Percentiles rank a stretch among this genome's conserved stretches.
phyloP scores from a whole-genome alignment of 257 asterid genomes.

The Rauvolfia tetraphylla region DNA sequence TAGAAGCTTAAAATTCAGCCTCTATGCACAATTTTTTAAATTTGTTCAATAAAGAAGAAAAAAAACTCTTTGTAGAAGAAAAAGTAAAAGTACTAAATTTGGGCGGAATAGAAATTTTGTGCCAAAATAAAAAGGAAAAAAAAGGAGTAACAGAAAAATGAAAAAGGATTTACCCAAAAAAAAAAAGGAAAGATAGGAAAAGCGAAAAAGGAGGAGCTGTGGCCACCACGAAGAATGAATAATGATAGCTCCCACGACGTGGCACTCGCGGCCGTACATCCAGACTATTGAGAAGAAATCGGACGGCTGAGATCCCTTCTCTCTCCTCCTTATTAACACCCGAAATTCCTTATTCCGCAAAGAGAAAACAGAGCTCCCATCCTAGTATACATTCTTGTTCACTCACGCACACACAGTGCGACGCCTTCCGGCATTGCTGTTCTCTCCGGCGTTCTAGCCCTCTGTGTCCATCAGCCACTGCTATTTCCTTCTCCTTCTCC shows the following conservation, averaged over 20 bases:
- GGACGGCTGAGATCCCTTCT: slow-evolving; percentile 21
- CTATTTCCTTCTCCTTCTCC: slow-evolving; percentile 1
- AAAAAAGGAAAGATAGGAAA: slow-evolving; percentile 21
- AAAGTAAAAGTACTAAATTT: no score
- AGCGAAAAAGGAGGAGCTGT: slow-evolving; percentile 26
- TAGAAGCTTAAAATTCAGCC: no score
- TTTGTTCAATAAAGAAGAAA: no score
- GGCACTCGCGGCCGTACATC: slow-evolving; percentile 27
- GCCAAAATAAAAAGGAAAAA: background rate
- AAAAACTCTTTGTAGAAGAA: no score
- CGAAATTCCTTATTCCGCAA: slow-evolving; percentile 1
- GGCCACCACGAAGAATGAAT: slow-evolving; percentile 21
- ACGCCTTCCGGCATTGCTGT: background rate
- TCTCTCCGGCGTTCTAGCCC: background rate
- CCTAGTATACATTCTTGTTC: background rate
- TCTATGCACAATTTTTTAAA: no score
- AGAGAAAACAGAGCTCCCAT: slow-evolving; percentile 8
- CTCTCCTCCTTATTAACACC: slow-evolving; percentile 23
- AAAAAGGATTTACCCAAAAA: background rate
- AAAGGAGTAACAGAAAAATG: background rate
- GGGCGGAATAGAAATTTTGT: background rate
- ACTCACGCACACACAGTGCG: background rate
- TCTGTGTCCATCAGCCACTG: background rate
- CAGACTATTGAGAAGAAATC: slow-evolving; percentile 19
- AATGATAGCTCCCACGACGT: slow-evolving; percentile 28